Conservation (phyloP, 2,329 filamentous ascomycete genomes). For the Fusarium acutatum region DNA sequence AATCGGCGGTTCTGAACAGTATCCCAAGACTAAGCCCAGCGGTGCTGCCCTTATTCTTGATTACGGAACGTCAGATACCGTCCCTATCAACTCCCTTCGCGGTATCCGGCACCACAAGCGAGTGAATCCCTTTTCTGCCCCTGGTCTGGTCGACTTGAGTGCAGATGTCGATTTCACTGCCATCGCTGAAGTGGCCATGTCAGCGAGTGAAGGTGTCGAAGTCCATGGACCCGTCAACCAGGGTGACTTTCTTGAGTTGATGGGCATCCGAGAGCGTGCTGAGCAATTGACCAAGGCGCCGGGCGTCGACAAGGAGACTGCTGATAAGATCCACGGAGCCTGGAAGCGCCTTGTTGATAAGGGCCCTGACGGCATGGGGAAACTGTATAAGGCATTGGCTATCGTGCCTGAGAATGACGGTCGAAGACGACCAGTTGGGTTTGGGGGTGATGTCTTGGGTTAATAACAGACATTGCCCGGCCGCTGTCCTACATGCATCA, state of each 20-base stretch:
- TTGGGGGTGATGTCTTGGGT: slow-evolving; percentile 74
- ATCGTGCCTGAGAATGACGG: slow-evolving; percentile 84
- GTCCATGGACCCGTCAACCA: slow-evolving; percentile 93
- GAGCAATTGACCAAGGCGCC: slow-evolving; percentile 67
- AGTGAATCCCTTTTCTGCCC: slow-evolving; percentile 80
- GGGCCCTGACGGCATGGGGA: slow-evolving; percentile 88
- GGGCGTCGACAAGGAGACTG: slow-evolving; percentile 55
- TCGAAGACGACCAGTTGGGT: slow-evolving; percentile 82
- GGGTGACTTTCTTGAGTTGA: slow-evolving; percentile 76
- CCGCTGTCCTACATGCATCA: neutral
- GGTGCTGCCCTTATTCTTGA: slow-evolving; percentile 96
- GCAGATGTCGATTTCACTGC: slow-evolving; percentile 94
- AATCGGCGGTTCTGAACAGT: slow-evolving; percentile 74
- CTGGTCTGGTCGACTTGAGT: slow-evolving; percentile 86
- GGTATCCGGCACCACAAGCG: slow-evolving; percentile 82
- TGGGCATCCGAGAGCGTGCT: slow-evolving; percentile 86
- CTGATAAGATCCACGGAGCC: slow-evolving; percentile 71
- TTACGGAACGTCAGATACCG: slow-evolving; percentile 81
- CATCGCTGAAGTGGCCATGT: slow-evolving; percentile 81
- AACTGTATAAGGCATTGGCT: slow-evolving; percentile 91
- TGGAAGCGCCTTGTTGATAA: slow-evolving; percentile 87
- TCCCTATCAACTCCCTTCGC: slow-evolving; percentile 89
- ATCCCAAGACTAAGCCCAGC: slow-evolving; percentile 69
- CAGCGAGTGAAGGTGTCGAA: slow-evolving; percentile 81
- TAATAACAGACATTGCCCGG: neutral